Evolutionary conservation across 495 filamentous ascomycete genomes (phyloP).

Genomic region (Bacidia gigantensis): DNA sequence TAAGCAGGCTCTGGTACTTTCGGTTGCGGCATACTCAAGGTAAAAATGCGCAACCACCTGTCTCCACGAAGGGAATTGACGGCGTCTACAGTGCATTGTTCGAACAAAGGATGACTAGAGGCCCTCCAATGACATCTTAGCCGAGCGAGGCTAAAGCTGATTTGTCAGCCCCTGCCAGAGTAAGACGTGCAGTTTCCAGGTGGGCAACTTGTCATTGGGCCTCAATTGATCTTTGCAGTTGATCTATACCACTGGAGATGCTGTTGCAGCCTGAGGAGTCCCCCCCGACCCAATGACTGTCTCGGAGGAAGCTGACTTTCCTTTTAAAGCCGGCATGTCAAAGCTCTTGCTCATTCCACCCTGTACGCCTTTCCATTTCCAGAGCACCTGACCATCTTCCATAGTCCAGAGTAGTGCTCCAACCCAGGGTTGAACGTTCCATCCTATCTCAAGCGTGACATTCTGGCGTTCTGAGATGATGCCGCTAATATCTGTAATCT

Average conservation of each 20-base stretch:
- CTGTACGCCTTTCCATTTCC: slow-evolving; percentile 47
- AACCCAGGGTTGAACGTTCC: slow-evolving; percentile 98
- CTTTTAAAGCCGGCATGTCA: slow-evolving; percentile 60
- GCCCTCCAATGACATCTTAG: background rate
- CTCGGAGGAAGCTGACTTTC: slow-evolving; percentile 13
- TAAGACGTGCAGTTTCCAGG: no score
- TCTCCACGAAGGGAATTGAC: background rate
- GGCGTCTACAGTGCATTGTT: no score
- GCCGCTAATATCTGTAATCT: slow-evolving; percentile 75
- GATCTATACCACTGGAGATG: slow-evolving; percentile 13
- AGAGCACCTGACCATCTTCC: slow-evolving; percentile 37
- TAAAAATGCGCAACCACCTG: background rate
- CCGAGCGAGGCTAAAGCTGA: background rate
- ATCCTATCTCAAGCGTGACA: slow-evolving; percentile 66
- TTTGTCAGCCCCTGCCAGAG: background rate
- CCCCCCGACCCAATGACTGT: slow-evolving; percentile 10
- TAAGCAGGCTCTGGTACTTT: slow-evolving; percentile 43
- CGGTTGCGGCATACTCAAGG: slow-evolving; percentile 15
- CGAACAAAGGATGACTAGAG: no score
- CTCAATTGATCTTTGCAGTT: background rate
- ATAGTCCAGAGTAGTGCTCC: slow-evolving; percentile 68
- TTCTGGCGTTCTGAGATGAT: slow-evolving; percentile 52
- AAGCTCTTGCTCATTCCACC: slow-evolving; percentile 55
- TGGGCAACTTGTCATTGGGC: no score
- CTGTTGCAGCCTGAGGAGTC: slow-evolving; percentile 16